Conservation (phyloP, 1,284 basidiomycete species). For the Psilocybe mexicana region DNA sequence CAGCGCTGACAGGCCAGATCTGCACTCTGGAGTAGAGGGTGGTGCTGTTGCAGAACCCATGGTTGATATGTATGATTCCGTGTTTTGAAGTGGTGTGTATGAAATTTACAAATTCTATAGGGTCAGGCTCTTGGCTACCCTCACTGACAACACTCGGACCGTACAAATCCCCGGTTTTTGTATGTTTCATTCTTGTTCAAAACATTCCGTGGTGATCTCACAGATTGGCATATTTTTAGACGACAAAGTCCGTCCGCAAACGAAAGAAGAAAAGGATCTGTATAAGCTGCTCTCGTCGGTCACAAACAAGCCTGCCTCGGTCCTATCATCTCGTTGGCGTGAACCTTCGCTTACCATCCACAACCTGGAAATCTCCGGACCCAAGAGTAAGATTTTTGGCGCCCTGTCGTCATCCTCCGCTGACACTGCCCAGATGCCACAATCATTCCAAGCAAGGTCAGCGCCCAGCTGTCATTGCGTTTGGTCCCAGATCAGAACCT, state of each 20-base stretch:
- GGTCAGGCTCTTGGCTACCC: slow-evolving; percentile 75
- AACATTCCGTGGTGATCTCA: slow-evolving; percentile 4
- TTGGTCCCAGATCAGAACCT: slow-evolving; percentile 94
- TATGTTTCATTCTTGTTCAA: slow-evolving; percentile 38
- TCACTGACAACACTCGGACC: slow-evolving; percentile 59
- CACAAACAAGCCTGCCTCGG: slow-evolving; percentile 64
- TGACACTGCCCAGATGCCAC: slow-evolving; percentile 60
- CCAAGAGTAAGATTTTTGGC: slow-evolving; percentile 55
- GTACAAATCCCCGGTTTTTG: slow-evolving; percentile 87
- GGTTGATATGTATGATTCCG: slow-evolving; percentile 75
- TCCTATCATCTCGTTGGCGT: slow-evolving; percentile 77
- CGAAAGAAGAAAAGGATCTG: slow-evolving; percentile 64
- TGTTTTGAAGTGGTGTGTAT: neutral
- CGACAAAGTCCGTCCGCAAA: slow-evolving; percentile 69
- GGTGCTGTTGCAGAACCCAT: slow-evolving; percentile 88
- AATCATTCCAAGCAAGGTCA: slow-evolving; percentile 83
- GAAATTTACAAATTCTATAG: slow-evolving; percentile 36
- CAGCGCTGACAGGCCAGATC: slow-evolving; percentile 66
- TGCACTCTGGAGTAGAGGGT: slow-evolving; percentile 93
- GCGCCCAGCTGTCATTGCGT: slow-evolving; percentile 82
- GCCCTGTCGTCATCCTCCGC: neutral
- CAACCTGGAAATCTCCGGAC: slow-evolving; percentile 70
- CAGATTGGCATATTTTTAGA: slow-evolving; percentile 45
- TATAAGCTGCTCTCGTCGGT: slow-evolving; percentile 71
- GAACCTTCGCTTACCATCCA: slow-evolving; percentile 77